These are phyloP conservation scores for Gossypium mustelinum DNA, from an alignment of 345 rosid genomes.

Conservation along the genomic window DNA sequence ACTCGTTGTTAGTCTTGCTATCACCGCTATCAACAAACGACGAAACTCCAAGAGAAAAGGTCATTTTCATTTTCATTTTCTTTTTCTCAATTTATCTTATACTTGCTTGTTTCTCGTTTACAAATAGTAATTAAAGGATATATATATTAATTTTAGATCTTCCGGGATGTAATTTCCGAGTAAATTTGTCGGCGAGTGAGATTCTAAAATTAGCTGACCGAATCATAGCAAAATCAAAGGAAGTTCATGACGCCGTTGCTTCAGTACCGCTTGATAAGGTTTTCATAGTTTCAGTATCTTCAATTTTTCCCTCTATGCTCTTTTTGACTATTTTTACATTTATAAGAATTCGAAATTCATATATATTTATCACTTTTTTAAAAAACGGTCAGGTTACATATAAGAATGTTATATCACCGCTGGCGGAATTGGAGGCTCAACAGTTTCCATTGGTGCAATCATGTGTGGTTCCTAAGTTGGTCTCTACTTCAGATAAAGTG, in stretches of 20 bases:
- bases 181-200: slow-evolving; percentile 63
- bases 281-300: neutral
- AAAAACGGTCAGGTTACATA: slow-evolving; percentile 57
- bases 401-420: slow-evolving; percentile 61
- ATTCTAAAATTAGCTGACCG: slow-evolving; percentile 64
- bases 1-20: slow-evolving; percentile 57
- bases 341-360: neutral
- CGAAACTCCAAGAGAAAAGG: slow-evolving; percentile 59
- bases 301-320: neutral
- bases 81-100: neutral
- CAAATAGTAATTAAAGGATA: neutral
- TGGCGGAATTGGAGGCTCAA: slow-evolving; percentile 72
- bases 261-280: slow-evolving; percentile 82
- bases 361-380: neutral
- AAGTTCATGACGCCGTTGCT: slow-evolving; percentile 69
- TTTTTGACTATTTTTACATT: neutral
- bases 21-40: slow-evolving; percentile 58
- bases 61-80: neutral
- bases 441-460: slow-evolving; percentile 70
- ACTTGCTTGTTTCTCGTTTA: neutral
- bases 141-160: slow-evolving; percentile 44
- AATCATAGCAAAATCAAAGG: slow-evolving; percentile 57
- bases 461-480: slow-evolving; percentile 69
- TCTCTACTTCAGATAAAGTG: slow-evolving; percentile 51
- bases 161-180: slow-evolving; percentile 55